Evolutionary conservation across 805 yeast genomes (phyloP).

Genomic region (Ogataea saltuana): DNA sequence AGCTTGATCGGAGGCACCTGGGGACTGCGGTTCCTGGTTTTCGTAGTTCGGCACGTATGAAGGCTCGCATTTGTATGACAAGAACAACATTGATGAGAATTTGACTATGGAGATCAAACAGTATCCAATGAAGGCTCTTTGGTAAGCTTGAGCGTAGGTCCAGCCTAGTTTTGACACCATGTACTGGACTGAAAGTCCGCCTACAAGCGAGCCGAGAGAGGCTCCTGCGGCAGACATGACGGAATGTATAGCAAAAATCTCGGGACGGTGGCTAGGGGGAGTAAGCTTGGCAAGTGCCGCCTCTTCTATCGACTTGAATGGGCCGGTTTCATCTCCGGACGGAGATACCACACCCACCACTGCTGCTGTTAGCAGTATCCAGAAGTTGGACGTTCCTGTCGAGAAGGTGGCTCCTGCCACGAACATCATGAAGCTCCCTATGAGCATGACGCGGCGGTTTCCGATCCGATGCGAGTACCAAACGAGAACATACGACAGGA

Average conservation of each 20-base stretch:
- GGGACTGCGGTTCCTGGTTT: constrained; percentile 3
- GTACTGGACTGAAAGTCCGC: constrained; percentile 60
- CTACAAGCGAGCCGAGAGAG: constrained; percentile 66
- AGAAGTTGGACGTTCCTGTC: constrained; percentile 48
- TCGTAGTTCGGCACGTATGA: constrained; percentile 28
- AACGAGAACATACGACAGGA: constrained; percentile 67
- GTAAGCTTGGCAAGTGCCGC: constrained; percentile 80
- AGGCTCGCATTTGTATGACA: constrained; percentile 57
- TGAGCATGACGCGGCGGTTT: constrained; percentile 58
- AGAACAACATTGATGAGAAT: constrained; percentile 47
- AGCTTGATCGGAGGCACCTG: background rate
- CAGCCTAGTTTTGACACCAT: constrained; percentile 37
- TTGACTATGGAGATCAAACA: constrained; percentile 55
- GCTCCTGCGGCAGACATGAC: constrained; percentile 69
- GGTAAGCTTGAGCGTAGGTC: constrained; percentile 48
- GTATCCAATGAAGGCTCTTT: constrained; percentile 58
- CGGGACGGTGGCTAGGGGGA: constrained; percentile 62
- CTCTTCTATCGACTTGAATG: constrained; percentile 84
- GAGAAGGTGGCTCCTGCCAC: constrained; percentile 67
- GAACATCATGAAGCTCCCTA: constrained; percentile 69
- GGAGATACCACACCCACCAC: constrained; percentile 85
- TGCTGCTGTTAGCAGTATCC: constrained; percentile 65
- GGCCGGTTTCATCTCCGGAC: constrained; percentile 89
- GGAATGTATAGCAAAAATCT: constrained; percentile 73
- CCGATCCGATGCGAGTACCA: constrained; percentile 78